Percentiles rank a stretch among this genome's conserved stretches.
These are phyloP conservation scores for Trichosporon sp. DNA, from an alignment of 1,284 basidiomycete species.

Conservation along the genomic window DNA sequence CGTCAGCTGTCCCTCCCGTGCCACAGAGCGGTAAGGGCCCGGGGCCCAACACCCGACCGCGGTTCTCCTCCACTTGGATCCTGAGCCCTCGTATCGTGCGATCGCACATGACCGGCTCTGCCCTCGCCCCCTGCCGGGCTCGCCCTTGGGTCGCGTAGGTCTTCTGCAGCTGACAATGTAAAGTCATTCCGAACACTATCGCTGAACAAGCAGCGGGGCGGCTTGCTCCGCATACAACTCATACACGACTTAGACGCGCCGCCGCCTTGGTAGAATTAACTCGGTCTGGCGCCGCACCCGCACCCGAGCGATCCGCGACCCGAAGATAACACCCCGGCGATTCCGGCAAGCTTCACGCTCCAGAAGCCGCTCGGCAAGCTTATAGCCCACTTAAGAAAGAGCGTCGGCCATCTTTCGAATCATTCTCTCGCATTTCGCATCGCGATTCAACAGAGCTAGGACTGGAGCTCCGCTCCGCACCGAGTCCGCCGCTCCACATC, in stretches of 20 bases:
- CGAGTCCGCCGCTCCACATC: background rate
- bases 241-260: constrained; percentile 8
- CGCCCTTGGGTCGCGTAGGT: background rate
- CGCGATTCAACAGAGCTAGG: background rate
- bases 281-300: background rate
- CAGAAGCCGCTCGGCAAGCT: background rate
- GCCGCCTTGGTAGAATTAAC: too few species aligned
- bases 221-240: background rate
- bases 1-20: constrained; percentile 1
- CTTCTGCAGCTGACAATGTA: background rate
- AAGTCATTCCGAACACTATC: constrained; percentile 1
- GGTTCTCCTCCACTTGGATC: background rate
- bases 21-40: background rate
- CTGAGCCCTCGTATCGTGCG: constrained; percentile 12
- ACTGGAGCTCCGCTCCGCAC: constrained; percentile 1
- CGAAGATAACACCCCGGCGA: constrained; percentile 10
- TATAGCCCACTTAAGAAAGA: background rate
- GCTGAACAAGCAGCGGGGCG: background rate
- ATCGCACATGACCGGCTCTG: constrained; percentile 8
- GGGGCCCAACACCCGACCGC: constrained; percentile 5
- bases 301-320: constrained; percentile 1
- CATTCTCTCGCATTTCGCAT: background rate
- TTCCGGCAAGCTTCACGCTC: background rate
- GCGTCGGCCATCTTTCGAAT: background rate
- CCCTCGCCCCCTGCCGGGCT: background rate